Evolutionary conservation across 2,329 filamentous ascomycete species (phyloP).

Genomic region (Microsporum ferrugineum): DNA sequence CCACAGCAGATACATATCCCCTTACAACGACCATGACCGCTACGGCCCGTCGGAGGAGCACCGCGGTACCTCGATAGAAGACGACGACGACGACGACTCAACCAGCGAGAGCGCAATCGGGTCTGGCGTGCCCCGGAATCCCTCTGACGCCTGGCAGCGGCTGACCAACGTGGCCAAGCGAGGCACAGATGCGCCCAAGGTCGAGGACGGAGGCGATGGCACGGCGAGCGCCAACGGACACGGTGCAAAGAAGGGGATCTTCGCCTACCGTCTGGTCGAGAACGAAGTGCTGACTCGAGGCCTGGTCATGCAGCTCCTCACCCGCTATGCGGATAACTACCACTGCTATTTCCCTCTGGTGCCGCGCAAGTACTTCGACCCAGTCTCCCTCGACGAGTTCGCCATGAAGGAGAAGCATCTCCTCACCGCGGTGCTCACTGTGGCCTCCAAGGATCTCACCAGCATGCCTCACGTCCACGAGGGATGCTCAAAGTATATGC

Average conservation of each 20-base stretch:
- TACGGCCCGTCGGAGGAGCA: background rate
- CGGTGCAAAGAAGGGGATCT: conserved; percentile 23
- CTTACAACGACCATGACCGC: background rate
- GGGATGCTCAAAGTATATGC: conserved; percentile 58
- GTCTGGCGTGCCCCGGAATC: conserved; percentile 34
- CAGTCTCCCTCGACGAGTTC: conserved; percentile 43
- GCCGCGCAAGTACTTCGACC: conserved; percentile 48
- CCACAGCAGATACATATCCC: background rate
- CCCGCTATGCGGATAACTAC: conserved; percentile 53
- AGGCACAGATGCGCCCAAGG: conserved; percentile 18
- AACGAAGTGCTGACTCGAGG: conserved; percentile 37
- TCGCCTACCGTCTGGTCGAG: conserved; percentile 34
- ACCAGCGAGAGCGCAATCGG: conserved; percentile 28
- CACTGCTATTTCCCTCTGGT: conserved; percentile 61
- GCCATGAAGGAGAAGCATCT: conserved; percentile 54
- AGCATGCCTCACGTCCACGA: conserved; percentile 53
- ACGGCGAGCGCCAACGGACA: conserved; percentile 9
- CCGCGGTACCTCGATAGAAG: background rate
- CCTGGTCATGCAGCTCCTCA: conserved; percentile 42
- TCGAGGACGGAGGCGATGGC: conserved; percentile 18
- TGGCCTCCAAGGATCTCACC: conserved; percentile 59
- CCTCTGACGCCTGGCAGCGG: conserved; percentile 40
- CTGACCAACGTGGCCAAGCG: conserved; percentile 36
- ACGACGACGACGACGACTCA: conserved; percentile 29
- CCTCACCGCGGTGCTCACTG: conserved; percentile 57